Evolutionary conservation across 1,139 yeast genomes (phyloP).

Genomic region (Saccharomycopsis phalli): DNA sequence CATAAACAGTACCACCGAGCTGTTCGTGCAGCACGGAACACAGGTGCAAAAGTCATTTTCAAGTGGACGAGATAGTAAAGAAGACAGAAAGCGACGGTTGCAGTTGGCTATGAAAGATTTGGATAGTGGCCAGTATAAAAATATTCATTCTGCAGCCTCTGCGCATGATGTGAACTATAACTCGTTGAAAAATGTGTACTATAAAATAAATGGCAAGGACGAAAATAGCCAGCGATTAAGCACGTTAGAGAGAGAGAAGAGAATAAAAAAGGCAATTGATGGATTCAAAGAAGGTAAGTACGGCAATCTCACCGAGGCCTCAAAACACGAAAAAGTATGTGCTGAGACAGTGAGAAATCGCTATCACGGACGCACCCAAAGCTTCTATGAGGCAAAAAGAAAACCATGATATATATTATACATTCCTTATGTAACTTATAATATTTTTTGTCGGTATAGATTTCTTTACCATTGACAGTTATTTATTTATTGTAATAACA

Average conservation of each 20-base stretch:
- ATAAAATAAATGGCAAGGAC: conserved; percentile 20
- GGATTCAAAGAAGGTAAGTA: conserved; percentile 19
- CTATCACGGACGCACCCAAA: conserved; percentile 20
- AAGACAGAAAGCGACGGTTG: conserved; percentile 17
- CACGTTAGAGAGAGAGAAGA: conserved; percentile 17
- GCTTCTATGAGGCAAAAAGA: conserved; percentile 18
- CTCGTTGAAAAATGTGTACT: conserved; percentile 19
- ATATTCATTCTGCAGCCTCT: conserved; percentile 20
- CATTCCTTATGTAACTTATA: too few species aligned
- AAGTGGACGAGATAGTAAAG: conserved; percentile 9
- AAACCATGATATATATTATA: too few species aligned
- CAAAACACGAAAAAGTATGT: conserved; percentile 19
- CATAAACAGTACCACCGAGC: too few species aligned
- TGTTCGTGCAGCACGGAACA: too few species aligned
- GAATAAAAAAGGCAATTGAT: conserved; percentile 16
- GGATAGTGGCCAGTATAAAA: conserved; percentile 16
- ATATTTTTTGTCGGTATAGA: too few species aligned
- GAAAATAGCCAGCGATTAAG: conserved; percentile 19
- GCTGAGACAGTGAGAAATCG: conserved; percentile 20
- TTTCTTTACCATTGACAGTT: too few species aligned
- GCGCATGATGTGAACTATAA: conserved; percentile 19
- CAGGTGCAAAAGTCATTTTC: too few species aligned
- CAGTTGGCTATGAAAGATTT: conserved; percentile 15
- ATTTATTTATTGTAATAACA: too few species aligned
- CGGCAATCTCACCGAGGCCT: conserved; percentile 19